Evolutionary conservation across 148 eudicot genomes (phyloP), one percentile per base, ranked within the genome.

Genomic region (Fagopyrum esculentum): DNA sequence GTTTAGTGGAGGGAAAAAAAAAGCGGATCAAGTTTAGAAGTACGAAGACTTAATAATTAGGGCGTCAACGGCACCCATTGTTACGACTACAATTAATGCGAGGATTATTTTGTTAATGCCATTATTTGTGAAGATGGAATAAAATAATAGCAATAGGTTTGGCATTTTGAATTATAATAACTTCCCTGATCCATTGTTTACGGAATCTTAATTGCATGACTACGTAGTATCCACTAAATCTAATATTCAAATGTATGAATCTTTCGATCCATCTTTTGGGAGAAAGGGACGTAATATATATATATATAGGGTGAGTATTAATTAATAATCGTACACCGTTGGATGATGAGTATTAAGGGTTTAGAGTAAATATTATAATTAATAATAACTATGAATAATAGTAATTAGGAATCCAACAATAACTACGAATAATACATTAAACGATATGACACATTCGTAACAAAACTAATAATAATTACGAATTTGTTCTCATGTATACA

Each of bases 11-110:
- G 68, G 68, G 30, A 29, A 26, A 61, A 26, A 61, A 61, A 61
- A 61, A 61, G 68, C 68, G 68, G 68, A 61, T 61, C 68, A 29
- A 61, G 68, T 61, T 61, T 29, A 61, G 43, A 29, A 61, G 68
- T 11, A 61, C 68, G 68, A 61, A 26, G 68, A 61, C 68, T 61
- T 61, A 61, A 61, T 61, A 61, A 61, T 61, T 29, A 60, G 66
- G 66, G 66, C 43, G 66, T 60, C 66, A 60, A 60, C 66, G 66
- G 61, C 66, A 60, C 35, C 40, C 66, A 52, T 10, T 52, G n/a
- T 5, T 17, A 52, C 57, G 57, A 52, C 57, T 55, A 55, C 26
- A 51, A 16, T 55, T 61, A 61, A 61, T 61, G 30, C 40, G 2
- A 17, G 10, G 10, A 57, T 57, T 19, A 57, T 22, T 57, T 57